Base-by-base conservation (phyloP, 148 eudicot species). In the Silene uniflora region DNA sequence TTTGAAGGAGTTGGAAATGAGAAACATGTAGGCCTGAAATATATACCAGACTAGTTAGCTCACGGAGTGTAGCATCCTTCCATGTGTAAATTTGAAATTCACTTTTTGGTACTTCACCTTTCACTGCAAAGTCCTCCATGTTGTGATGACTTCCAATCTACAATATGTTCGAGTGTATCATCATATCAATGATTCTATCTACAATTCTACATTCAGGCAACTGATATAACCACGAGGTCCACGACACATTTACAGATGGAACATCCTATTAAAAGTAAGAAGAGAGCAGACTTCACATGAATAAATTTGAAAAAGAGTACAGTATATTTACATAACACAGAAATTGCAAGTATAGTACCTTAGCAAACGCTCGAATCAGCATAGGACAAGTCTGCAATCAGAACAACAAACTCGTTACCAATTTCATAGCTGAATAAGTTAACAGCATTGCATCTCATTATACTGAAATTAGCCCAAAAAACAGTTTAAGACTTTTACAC, bases 21-120 rank as follows among this genome's bases (percentile, higher is more conserved):
- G 18, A 11, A 62, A 60, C 14, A 14, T 32, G 19, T 5, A 12
- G 54, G 55, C 22, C 23, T 23, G 27, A 10, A 1, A 58, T 46
- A 55, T 81, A 71, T 88, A 93, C 98, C 85, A 93, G 88, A 84
- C 88, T 94, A 76, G 95, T 88, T 74, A 93, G 72, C 80, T 93
- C 98, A n/a, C 95, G 93, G 18, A 93, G 88, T 69, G 92, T 93
- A 68, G 98, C 98, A 86, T 93, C 97, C 86, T 87, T 87, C 98
- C 98, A 93, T 21, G 98, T 91, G 81, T 93, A 93, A 52, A 93
- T 90, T 77, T 93, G 98, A 74, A 91, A 91, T 83, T 93, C 98
- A 72, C 89, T 88, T 83, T 93, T 87, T 25, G 98, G 98, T 69
- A 87, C 97, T 81, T 93, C 88, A 77, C 97, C 97, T 78, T 93